Percentiles rank a stretch among this genome's conserved stretches.
Conservation (phyloP, 108 stramenopile species). For the Epipyxis sp. region DNA sequence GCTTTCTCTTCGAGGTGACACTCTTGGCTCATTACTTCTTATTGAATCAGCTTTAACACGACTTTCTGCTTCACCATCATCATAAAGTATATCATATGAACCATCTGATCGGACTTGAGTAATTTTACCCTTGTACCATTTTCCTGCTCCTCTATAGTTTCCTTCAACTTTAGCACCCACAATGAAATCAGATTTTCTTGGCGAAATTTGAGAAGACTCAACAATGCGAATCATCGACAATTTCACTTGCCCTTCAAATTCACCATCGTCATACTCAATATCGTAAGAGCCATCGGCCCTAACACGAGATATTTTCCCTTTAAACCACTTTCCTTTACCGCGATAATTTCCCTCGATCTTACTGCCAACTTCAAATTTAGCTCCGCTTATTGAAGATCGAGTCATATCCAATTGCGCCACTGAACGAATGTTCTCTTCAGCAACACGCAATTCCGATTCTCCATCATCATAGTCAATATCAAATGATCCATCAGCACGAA, state of each 20-base stretch:
- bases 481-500: background rate
- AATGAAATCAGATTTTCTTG: too few relatives aligned
- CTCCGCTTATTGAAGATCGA: too few relatives aligned
- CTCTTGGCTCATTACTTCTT: too few relatives aligned
- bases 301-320: background rate
- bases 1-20: too few relatives aligned
- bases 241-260: too few relatives aligned
- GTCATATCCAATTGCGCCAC: too few relatives aligned
- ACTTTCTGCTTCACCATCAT: background rate
- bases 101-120: background rate
- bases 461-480: conserved; percentile 9
- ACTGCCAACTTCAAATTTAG: too few relatives aligned
- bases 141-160: background rate
- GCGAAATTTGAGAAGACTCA: too few relatives aligned
- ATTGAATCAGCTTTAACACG: background rate
- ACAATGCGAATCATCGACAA: too few relatives aligned
- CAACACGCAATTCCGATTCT: too few relatives aligned
- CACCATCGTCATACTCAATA: conserved; percentile 1
- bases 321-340: background rate
- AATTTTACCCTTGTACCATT: background rate
- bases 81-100: background rate
- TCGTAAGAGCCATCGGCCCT: background rate
- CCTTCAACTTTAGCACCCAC: background rate
- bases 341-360: background rate
- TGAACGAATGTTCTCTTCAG: too few relatives aligned